Percentiles rank a stretch among this genome's conserved stretches.
Evolutionary conservation across 2,329 filamentous ascomycete species (phyloP).

Genomic region (Zymoseptoria crescenta): DNA sequence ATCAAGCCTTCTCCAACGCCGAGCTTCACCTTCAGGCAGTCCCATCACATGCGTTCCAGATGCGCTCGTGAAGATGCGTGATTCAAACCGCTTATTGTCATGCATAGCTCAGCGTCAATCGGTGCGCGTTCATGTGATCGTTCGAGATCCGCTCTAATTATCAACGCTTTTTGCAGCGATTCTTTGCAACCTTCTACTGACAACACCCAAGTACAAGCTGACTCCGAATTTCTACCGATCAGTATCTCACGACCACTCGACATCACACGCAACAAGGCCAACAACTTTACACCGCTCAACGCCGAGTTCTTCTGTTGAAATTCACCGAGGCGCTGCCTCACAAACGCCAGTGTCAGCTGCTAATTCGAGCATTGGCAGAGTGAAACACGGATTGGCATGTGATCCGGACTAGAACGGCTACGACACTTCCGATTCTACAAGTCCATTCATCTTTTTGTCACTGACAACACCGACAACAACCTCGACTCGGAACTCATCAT

Average conservation of each 20-base stretch:
- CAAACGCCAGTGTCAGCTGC: background rate
- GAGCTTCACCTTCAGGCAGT: background rate
- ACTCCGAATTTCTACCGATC: too few relatives aligned
- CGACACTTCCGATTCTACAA: background rate
- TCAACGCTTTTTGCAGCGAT: too few relatives aligned
- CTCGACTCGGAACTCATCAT: background rate
- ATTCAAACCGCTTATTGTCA: background rate
- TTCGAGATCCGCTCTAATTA: too few relatives aligned
- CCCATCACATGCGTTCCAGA: background rate
- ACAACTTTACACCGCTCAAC: background rate
- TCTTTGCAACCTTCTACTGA: too few relatives aligned
- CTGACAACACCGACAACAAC: constrained; percentile 13
- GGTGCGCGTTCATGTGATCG: too few relatives aligned
- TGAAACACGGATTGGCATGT: background rate
- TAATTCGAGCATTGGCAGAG: background rate
- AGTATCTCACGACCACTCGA: background rate
- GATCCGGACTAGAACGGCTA: background rate
- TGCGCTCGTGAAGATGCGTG: background rate
- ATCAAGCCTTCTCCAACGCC: background rate
- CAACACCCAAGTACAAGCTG: too few relatives aligned
- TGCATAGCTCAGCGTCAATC: too few relatives aligned
- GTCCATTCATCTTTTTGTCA: background rate
- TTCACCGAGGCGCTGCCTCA: too few relatives aligned
- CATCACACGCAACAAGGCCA: background rate
- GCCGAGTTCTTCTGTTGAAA: too few relatives aligned